These are phyloP conservation scores for Glycine latifolia DNA, from an alignment of 306 rosid genomes.

Conservation along the genomic window DNA sequence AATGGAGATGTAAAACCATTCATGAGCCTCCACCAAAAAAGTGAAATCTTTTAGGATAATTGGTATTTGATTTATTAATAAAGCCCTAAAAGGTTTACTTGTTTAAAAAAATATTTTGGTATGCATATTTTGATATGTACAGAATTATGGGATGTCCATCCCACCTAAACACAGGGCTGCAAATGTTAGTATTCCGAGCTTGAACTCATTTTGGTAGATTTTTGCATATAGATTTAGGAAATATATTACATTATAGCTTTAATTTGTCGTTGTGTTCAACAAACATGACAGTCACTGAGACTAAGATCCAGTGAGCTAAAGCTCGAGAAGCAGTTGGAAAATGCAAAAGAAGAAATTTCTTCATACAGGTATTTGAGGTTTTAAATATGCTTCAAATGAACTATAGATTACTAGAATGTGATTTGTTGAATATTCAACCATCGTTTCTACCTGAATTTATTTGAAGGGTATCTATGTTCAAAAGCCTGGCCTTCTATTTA, in stretches of 20 bases:
- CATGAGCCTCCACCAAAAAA: too few relatives aligned
- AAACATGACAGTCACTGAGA: constrained; percentile 77
- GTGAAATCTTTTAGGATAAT: too few relatives aligned
- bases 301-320: constrained; percentile 90
- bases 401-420: background rate
- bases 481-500: constrained; percentile 14
- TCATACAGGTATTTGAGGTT: constrained; percentile 70
- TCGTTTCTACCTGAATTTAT: constrained; percentile 15
- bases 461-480: background rate
- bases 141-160: constrained; percentile 25
- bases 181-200: constrained; percentile 16
- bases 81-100: background rate
- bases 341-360: constrained; percentile 77
- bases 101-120: background rate
- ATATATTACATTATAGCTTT: constrained; percentile 30
- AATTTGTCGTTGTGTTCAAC: constrained; percentile 39
- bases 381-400: constrained; percentile 17
- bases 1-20: too few relatives aligned
- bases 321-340: constrained; percentile 93
- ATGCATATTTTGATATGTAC: constrained; percentile 5
- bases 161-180: background rate
- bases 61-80: too few relatives aligned
- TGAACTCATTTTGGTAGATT: constrained; percentile 2
- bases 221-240: constrained; percentile 38
- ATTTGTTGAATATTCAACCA: constrained; percentile 17